Conservation (phyloP, 1,284 basidiomycete genomes). For the Sanghuangporus weigelae region DNA sequence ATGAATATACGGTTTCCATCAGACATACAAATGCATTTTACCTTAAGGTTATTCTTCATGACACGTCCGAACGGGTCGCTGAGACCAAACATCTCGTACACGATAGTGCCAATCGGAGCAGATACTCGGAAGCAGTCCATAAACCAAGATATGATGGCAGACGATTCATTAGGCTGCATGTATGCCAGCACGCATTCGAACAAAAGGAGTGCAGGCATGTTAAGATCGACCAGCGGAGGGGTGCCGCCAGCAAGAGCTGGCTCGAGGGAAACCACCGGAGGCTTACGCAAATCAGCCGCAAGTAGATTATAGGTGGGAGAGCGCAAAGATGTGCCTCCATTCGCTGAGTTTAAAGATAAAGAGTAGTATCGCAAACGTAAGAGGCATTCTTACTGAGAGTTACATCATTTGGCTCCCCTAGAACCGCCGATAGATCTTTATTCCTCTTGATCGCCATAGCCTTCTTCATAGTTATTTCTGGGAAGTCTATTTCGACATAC, state of each 20-base stretch:
- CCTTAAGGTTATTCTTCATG: slow-evolving; percentile 83
- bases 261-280: slow-evolving; percentile 39
- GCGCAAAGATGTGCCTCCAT: slow-evolving; percentile 66
- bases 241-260: slow-evolving; percentile 28
- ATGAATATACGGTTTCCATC: neutral
- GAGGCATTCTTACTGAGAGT: slow-evolving; percentile 34
- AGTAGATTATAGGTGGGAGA: slow-evolving; percentile 70
- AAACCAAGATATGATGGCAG: slow-evolving; percentile 72
- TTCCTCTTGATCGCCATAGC: slow-evolving; percentile 76
- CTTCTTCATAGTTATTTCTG: slow-evolving; percentile 80
- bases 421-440: slow-evolving; percentile 46
- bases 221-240: slow-evolving; percentile 50
- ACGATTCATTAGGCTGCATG: slow-evolving; percentile 59
- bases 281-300: slow-evolving; percentile 66
- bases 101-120: slow-evolving; percentile 47
- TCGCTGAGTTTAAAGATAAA: slow-evolving; percentile 32
- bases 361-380: neutral
- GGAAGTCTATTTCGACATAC: slow-evolving; percentile 91
- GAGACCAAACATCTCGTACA: slow-evolving; percentile 90
- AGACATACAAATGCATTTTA: slow-evolving; percentile 25
- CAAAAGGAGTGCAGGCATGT: slow-evolving; percentile 74
- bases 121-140: slow-evolving; percentile 42
- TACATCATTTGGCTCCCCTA: slow-evolving; percentile 46
- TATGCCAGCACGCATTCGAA: slow-evolving; percentile 95
- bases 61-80: slow-evolving; percentile 82